Conservation (phyloP, 2,329 filamentous ascomycete genomes). For the Triangularia setosa region DNA sequence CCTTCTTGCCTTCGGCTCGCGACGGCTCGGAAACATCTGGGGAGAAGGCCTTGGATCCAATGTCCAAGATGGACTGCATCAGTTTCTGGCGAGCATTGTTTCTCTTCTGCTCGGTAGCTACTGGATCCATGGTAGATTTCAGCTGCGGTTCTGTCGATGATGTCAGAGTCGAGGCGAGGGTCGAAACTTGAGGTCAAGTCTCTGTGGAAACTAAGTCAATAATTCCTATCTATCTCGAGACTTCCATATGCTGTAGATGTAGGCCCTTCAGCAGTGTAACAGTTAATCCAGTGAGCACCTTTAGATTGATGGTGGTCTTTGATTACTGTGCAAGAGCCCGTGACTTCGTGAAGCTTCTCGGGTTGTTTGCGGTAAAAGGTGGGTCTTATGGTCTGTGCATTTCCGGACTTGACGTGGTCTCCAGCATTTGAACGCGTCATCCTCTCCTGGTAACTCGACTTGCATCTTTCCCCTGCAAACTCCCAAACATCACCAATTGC, state of each 20-base stretch:
- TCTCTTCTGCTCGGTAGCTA: slow-evolving; percentile 12
- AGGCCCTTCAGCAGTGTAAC: not conserved
- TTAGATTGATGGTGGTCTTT: not conserved
- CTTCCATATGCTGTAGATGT: not conserved
- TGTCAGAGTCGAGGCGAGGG: not conserved
- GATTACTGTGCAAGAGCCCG: not conserved
- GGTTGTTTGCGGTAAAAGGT: not conserved
- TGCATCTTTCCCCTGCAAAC: slow-evolving; percentile 7
- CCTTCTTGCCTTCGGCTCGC: slow-evolving; percentile 34
- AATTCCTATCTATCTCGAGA: not conserved
- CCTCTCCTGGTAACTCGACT: not conserved
- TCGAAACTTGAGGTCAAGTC: not conserved
- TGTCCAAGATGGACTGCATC: slow-evolving; percentile 35
- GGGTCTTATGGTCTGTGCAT: not conserved
- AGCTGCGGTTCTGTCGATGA: not conserved
- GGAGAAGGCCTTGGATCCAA: slow-evolving; percentile 47
- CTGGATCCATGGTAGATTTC: not conserved
- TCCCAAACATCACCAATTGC: slow-evolving; percentile 13
- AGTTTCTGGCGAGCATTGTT: slow-evolving; percentile 29
- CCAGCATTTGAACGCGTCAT: slow-evolving; percentile 7
- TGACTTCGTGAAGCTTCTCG: slow-evolving; percentile 15
- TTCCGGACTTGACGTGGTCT: slow-evolving; percentile 4
- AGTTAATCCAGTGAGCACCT: not conserved
- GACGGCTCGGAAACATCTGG: slow-evolving; percentile 34
- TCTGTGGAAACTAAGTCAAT: not conserved